A percentile compares a stretch with the other conserved stretches of the same genome.
Conservation (phyloP, 2,329 filamentous ascomycete genomes). For the Trichophyton schoenleinii region DNA sequence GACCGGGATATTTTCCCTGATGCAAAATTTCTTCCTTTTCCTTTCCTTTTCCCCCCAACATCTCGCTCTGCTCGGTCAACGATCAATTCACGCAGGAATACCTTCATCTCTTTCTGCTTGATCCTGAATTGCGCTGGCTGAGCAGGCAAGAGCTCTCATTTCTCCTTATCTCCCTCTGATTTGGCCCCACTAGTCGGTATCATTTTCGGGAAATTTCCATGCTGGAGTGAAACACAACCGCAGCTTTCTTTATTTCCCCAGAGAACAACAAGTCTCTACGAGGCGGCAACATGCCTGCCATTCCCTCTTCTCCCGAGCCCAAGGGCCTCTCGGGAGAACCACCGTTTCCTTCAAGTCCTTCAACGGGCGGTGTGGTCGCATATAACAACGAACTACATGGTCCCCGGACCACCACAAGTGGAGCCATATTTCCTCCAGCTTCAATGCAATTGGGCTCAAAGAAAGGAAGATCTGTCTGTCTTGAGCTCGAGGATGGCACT, state of each 20-base stretch:
- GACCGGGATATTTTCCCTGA: constrained; percentile 1
- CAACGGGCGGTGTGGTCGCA: constrained; percentile 29
- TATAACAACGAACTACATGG: constrained; percentile 25
- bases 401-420: constrained; percentile 19
- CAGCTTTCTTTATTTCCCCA: constrained; percentile 11
- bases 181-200: background rate
- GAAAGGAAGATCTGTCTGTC: constrained; percentile 55
- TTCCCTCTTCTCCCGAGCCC: constrained; percentile 14
- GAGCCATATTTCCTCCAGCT: constrained; percentile 42
- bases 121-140: background rate
- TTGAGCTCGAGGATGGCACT: constrained; percentile 86
- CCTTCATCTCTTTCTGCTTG: background rate
- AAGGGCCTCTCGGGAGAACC: constrained; percentile 11
- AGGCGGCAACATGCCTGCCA: constrained; percentile 21
- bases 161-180: background rate
- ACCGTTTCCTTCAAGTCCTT: constrained; percentile 28
- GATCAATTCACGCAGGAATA: background rate
- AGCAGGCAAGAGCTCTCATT: background rate
- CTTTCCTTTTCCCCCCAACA: background rate
- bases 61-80: background rate
- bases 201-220: constrained; percentile 16
- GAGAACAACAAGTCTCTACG: constrained; percentile 6
- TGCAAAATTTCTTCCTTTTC: background rate
- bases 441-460: constrained; percentile 45
- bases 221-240: constrained; percentile 26